Evolutionary conservation across 1,284 basidiomycete species (phyloP), one percentile per base, ranked within the genome.

Genomic region (Ceratobasidium sp.): DNA sequence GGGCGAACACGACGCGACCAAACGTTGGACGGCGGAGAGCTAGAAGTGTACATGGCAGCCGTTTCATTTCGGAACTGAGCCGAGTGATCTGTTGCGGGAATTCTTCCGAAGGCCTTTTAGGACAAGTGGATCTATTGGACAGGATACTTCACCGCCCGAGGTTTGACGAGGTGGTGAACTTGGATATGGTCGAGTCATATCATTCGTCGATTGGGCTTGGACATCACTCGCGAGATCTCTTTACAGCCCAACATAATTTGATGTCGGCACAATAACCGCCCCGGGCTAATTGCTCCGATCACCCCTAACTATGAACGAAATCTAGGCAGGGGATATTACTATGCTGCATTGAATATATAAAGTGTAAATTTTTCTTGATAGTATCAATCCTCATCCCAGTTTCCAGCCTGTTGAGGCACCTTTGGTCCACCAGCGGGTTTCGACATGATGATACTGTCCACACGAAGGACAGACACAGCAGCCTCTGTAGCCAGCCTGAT

Each of bases 401-500:
- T 91, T 17, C 89, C 87, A 43, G 88, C 82, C 77, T 93, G 91
- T 76, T 93, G 90, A 68, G 91, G 91, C 70, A 93, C 82, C 77
- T 92, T 93, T 50, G 91, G 91, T 67, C 91, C 91, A 68, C 93
- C 93, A 0, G 93, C 93, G 57, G 92, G 92, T 77, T 94, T 94
- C 79, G 92, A 94, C 88, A 98, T 96, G 81, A 99, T 99, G 79
- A 98, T 98, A 75, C 92, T 93, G 80, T 99, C 97, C 10, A 99
- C 97, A 70, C 90, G 91, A 54, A 99, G 86, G 25, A 99, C 94
- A 0, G 92, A 90, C 64, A 96, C 87, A 1, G 97, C 97, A 3
- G 97, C 96, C 77, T 97, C 96, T 0, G 95, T 96, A 15, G 91
- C 94, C 32, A 95, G 86, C 71, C 86, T 84, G 73, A 97, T 86